phyloP scores from a whole-genome alignment of 441 rosid genomes.

The Hura crepitans region DNA sequence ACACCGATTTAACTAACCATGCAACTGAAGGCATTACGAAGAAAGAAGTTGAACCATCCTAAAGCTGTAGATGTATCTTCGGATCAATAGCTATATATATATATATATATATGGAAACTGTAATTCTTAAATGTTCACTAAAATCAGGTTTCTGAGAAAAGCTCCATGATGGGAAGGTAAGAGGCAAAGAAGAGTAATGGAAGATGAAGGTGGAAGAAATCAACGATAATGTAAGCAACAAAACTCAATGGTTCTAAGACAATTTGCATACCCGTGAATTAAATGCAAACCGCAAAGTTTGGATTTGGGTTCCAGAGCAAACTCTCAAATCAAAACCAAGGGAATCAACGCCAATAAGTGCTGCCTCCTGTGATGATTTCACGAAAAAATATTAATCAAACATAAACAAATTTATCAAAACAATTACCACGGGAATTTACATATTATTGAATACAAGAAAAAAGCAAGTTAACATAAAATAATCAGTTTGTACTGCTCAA shows the following conservation, averaged over 20 bases:
- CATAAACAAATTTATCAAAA: too few relatives aligned
- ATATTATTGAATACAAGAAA: too few relatives aligned
- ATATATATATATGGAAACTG: neutral
- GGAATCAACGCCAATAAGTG: constrained; percentile 59
- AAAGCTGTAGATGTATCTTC: neutral
- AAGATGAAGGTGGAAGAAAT: too few relatives aligned
- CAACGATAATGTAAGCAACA: neutral
- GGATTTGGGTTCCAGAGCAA: constrained; percentile 76
- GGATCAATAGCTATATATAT: neutral
- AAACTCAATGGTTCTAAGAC: neutral
- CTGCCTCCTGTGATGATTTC: constrained; percentile 54
- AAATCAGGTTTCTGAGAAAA: neutral
- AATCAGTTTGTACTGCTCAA: neutral
- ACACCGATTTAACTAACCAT: neutral
- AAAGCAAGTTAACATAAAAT: too few relatives aligned
- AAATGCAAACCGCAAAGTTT: constrained; percentile 78
- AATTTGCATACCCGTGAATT: constrained; percentile 51
- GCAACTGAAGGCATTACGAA: neutral
- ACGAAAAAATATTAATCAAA: constrained; percentile 39
- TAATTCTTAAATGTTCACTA: neutral
- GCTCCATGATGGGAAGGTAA: neutral
- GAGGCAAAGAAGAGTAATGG: too few relatives aligned
- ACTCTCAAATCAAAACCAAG: constrained; percentile 81
- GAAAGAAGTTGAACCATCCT: too few relatives aligned
- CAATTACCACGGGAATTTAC: too few relatives aligned